Conservation (phyloP, 2,329 filamentous ascomycete species). For the Seiridium cupressi region DNA sequence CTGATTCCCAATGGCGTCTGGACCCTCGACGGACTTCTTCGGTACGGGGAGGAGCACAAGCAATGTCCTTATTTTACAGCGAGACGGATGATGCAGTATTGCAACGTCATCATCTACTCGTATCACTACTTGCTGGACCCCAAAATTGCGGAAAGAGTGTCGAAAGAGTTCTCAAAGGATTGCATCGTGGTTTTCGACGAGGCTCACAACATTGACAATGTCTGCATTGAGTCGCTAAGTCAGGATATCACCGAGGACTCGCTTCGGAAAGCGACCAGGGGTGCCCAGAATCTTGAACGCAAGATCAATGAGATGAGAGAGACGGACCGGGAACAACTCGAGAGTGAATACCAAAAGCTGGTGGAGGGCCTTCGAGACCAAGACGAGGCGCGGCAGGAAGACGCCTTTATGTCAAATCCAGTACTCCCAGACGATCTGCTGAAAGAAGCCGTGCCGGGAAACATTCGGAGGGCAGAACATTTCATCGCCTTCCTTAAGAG, state of each 20-base stretch:
- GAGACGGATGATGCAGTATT: conserved; percentile 97
- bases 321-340: conserved; percentile 91
- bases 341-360: conserved; percentile 92
- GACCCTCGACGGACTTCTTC: conserved; percentile 85
- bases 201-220: conserved; percentile 99
- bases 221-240: conserved; percentile 95
- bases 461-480: conserved; percentile 93
- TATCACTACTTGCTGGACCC: conserved; percentile 98
- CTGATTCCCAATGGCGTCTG: conserved; percentile 93
- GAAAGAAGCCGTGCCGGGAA: conserved; percentile 93
- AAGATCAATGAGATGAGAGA: conserved; percentile 93
- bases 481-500: conserved; percentile 93
- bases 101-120: conserved; percentile 99
- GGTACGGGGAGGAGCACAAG: conserved; percentile 91
- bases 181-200: conserved; percentile 99
- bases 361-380: conserved; percentile 87
- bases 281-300: conserved; percentile 84
- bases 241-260: conserved; percentile 97
- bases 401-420: conserved; percentile 97
- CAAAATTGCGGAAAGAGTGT: conserved; percentile 95
- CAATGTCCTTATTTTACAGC: conserved; percentile 98
- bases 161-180: conserved; percentile 93
- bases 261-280: conserved; percentile 82
- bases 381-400: conserved; percentile 87
- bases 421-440: conserved; percentile 90